phyloP scores from a whole-genome alignment of 768 basidiomycete species.

The Ephemerocybe angulata region DNA sequence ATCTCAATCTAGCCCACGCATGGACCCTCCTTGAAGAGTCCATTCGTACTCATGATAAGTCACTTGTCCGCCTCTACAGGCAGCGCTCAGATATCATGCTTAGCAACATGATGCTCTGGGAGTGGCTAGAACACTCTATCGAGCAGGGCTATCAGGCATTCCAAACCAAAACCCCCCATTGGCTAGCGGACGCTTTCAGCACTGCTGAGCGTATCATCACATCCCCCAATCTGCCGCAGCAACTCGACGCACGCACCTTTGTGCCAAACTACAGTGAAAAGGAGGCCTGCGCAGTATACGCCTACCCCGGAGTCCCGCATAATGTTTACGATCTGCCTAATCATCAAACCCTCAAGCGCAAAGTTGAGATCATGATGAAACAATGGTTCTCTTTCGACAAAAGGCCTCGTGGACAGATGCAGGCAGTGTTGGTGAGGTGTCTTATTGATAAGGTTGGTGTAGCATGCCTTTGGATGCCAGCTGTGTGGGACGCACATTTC shows the following conservation, averaged over 20 bases:
- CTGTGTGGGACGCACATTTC: too few relatives aligned
- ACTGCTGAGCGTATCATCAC: background rate
- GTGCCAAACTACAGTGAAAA: background rate
- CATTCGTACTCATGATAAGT: background rate
- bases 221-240: background rate
- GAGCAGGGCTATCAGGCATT: background rate
- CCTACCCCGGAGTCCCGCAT: too few relatives aligned
- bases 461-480: too few relatives aligned
- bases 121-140: background rate
- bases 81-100: background rate
- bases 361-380: too few relatives aligned
- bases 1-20: too few relatives aligned
- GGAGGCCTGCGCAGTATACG: too few relatives aligned
- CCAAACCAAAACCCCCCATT: background rate
- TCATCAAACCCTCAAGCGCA: too few relatives aligned
- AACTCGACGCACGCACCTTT: background rate
- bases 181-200: background rate
- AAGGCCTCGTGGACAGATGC: too few relatives aligned
- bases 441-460: too few relatives aligned
- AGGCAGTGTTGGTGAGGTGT: too few relatives aligned
- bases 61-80: background rate
- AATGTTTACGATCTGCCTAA: too few relatives aligned
- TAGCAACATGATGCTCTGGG: background rate
- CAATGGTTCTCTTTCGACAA: too few relatives aligned
- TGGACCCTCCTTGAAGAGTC: background rate